Evolutionary conservation across 345 rosid genomes (phyloP), one percentile per base, ranked within the genome.

Genomic region (Dovyalis caffra): DNA sequence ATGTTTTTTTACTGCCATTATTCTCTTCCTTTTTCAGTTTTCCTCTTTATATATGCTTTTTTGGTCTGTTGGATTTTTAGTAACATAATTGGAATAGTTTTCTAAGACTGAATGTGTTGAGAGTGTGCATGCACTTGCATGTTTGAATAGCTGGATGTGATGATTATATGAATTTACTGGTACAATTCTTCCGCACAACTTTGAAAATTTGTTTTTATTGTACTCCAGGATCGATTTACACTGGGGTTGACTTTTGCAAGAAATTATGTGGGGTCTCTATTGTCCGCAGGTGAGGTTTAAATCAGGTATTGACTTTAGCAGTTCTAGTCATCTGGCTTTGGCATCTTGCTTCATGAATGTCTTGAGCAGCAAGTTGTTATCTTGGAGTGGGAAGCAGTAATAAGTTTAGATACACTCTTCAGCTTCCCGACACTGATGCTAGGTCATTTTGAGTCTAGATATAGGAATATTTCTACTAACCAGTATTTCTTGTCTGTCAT

Each of bases 181-280:
- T 6, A 40, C 38, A 20, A 35, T 35, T 29, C 69, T 40, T 35
- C 53, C 37, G 1, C 21, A 0, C 14, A 26, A 25, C 15, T 33
- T 60, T 64, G 61, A 69, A 28, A 60, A 67, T 60, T 66, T 61
- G 61, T 5, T 37, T 71, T 72, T 74, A 65, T 71, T 58, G 64
- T 83, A n/a, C 77, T 81, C 76, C 88, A 91, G 97, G 89, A 47
- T 90, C 97, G 6, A 77, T 85, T 66, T 96, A 96, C 80, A 90
- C 88, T 38, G 98, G 98, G 38, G 99, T 96, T 84, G 97, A 93
- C 84, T 96, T 96, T 83, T 96, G 98, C 91, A 93, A 96, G 90
- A 96, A 96, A 78, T 75, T 96, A 66, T 96, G 99, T 77, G 99
- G 99, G 67, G 97, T 96, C 72, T 96, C 99, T 74, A 90, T 96